Evolutionary conservation across 176 grass and related monocot species (phyloP), one percentile per base, ranked within the genome.

Genomic region (Alloteropsis semialata): DNA sequence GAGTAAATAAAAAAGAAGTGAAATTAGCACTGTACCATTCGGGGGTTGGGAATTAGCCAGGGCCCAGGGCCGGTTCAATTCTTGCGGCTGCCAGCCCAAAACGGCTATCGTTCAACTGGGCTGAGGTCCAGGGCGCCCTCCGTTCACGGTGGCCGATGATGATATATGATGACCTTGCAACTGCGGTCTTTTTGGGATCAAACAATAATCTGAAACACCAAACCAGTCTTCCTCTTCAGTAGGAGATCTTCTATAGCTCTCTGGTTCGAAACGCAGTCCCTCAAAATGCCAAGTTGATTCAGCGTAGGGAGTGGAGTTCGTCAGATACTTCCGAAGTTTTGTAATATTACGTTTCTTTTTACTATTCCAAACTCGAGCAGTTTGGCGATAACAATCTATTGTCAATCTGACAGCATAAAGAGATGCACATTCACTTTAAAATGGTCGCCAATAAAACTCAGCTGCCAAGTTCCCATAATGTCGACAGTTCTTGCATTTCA

Each of bases 301-400:
- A 12, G 46, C 16, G 46, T 5, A 49, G 46, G 46, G 16, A 49
- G 16, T 17, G 15, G 46, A 17, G 4, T 5, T 49, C 4, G 15
- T 45, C 21, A 22, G 19, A 48, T 5, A 13, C 6, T 32, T 16
- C 5, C 3, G 13, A 62, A 17, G 5, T 32, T 17, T 3, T n/a
- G 21, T 5, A 58, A 1, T n/a, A n/a, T n/a, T n/a, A n/a, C n/a
- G 3, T 0, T 68, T 42, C 22, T 24, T 18, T 69, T 14, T 8
- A 69, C 38, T 39, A 43, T 25, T 25, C n/a, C 19, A 8, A 66
- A 88, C 74, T 83, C 75, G 45, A 75, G 60, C 77, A 68, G 61
- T 53, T 68, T 22, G 24, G 29, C 15, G 36, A 48, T 15, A 21
- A 19, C 22, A 44, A 71, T 18, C 68, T 70, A 25, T 27, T 56